phyloP scores from a whole-genome alignment of 2,329 filamentous ascomycete genomes.

The Aureobasidium sp. region DNA sequence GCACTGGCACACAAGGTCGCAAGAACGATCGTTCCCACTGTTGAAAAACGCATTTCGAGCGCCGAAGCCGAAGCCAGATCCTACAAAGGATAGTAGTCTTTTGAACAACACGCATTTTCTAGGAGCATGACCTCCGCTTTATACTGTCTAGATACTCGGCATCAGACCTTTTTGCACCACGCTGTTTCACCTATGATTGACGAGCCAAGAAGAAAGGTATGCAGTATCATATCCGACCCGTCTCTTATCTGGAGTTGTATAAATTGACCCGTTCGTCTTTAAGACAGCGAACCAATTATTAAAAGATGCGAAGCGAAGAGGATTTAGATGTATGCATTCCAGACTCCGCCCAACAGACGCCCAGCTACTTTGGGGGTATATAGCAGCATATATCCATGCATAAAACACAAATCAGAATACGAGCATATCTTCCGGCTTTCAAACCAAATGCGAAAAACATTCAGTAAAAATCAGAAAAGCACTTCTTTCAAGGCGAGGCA shows the following conservation, averaged over 20 bases:
- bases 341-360: not conserved
- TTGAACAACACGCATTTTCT: not conserved
- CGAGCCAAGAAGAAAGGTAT: too few relatives aligned
- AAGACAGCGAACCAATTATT: not conserved
- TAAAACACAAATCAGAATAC: too few relatives aligned
- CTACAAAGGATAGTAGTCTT: too few relatives aligned
- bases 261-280: not conserved
- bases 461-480: too few relatives aligned
- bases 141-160: not conserved
- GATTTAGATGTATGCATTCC: not conserved
- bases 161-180: too few relatives aligned
- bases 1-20: not conserved
- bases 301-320: not conserved
- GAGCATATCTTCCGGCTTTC: too few relatives aligned
- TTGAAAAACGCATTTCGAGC: not conserved
- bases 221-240: not conserved
- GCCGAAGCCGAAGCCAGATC: not conserved
- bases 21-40: not conserved
- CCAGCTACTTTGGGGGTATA: not conserved
- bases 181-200: too few relatives aligned
- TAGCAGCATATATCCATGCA: too few relatives aligned
- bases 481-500: too few relatives aligned
- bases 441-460: too few relatives aligned
- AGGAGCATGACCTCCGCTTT: not conserved
- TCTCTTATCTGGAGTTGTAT: not conserved